Evolutionary conservation across 805 yeast species (phyloP).

Genomic region (Yamadazyma nakazawae): DNA sequence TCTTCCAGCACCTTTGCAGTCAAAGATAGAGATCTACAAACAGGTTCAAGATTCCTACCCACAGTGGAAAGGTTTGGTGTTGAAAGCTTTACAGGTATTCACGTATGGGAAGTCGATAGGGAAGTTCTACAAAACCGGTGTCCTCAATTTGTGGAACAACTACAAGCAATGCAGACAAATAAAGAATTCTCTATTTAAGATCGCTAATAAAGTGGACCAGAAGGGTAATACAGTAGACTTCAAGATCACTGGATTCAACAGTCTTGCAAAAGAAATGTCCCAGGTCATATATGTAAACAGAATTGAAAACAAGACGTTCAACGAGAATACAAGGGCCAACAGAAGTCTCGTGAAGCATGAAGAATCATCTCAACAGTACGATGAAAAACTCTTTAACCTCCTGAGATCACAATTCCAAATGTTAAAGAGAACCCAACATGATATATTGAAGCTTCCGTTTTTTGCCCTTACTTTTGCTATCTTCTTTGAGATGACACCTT

Average conservation of each 20-base stretch:
- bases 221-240: slow-evolving; percentile 24
- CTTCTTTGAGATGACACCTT: slow-evolving; percentile 54
- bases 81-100: slow-evolving; percentile 36
- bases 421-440: slow-evolving; percentile 48
- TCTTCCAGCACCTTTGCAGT: slow-evolving; percentile 26
- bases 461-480: slow-evolving; percentile 46
- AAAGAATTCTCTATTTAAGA: neutral
- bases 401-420: slow-evolving; percentile 50
- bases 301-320: slow-evolving; percentile 32
- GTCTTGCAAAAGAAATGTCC: slow-evolving; percentile 33
- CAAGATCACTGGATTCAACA: slow-evolving; percentile 30
- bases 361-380: slow-evolving; percentile 1
- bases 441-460: slow-evolving; percentile 51
- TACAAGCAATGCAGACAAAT: slow-evolving; percentile 10
- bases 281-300: slow-evolving; percentile 33
- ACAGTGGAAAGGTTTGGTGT: slow-evolving; percentile 12
- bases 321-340: slow-evolving; percentile 7
- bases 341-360: slow-evolving; percentile 3
- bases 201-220: slow-evolving; percentile 6
- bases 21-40: slow-evolving; percentile 25
- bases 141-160: slow-evolving; percentile 53
- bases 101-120: slow-evolving; percentile 45
- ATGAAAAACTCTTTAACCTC: slow-evolving; percentile 31
- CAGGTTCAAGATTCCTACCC: slow-evolving; percentile 22
- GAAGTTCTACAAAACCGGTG: slow-evolving; percentile 56